Evolutionary conservation across 495 filamentous ascomycete species (phyloP), one percentile per base, ranked within the genome.

Genomic region (Hypoxylon cercidicola): DNA sequence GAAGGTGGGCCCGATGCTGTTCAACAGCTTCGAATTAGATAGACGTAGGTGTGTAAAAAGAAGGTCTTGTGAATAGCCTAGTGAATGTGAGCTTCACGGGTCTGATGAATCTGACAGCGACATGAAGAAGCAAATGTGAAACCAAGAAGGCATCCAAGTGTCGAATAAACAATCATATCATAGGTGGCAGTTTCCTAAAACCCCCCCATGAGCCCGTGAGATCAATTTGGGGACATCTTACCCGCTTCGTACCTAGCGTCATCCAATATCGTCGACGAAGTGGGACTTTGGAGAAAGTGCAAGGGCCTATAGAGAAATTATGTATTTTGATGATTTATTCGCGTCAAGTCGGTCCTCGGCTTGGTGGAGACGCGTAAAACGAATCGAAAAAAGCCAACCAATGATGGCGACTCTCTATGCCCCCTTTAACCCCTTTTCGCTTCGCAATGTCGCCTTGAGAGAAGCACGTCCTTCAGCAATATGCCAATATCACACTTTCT

Each of bases 1-100:
- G 48, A 49, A 34, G 23, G 41, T 56, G 46, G 19, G 50, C 54
- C 53, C 55, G 54, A 51, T 28, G 35, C 61, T 59, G 64, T 60
- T 71, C 68, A 60, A 62, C 70, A 71, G 68, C 64, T 64, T 67
- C 39, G 50, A 35, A 57, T 59, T 34, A 41, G 28, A 55, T 40
- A 54, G 35, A 13, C 3, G 12, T 41, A 37, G 34, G 11, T 37
- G 34, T 37, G 35, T 19, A 39, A 61, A 56, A 46, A 51, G 48
- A 58, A 28, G 28, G 45, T 21, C 50, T 16, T 39, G 52, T 39
- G 30, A 62, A 40, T 21, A 19, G 23, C 21, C 25, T 19, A 6
- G 45, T 35, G 50, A 57, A 28, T 28, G 25, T 28, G 25, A 28
- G 25, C 25, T 7, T 28, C 3, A 28, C 25, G 25, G 7, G 30